Percentiles rank a stretch among this genome's conserved stretches.
Conservation (phyloP, 116 monocot species). For the Thalassia testudinum region DNA sequence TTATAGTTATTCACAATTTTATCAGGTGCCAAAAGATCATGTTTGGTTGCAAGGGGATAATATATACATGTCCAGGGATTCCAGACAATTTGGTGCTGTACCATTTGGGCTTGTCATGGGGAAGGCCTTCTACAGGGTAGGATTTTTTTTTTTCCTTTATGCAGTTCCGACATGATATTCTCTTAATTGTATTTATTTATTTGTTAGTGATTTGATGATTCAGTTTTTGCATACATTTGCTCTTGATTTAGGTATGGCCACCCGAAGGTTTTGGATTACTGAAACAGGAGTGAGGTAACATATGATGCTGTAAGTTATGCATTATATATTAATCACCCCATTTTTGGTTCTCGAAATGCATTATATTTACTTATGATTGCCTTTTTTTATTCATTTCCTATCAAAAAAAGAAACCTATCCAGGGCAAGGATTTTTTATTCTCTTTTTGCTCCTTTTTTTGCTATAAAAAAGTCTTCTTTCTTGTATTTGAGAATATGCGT, state of each 20-base stretch:
- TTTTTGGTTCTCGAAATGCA: no score
- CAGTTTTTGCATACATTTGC: neutral
- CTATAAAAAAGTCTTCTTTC: no score
- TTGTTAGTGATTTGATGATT: neutral
- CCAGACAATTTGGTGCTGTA: constrained; percentile 62
- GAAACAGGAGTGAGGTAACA: neutral
- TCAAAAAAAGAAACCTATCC: no score
- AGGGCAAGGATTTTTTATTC: no score
- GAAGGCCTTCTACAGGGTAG: constrained; percentile 62
- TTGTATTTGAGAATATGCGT: no score
- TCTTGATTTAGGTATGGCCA: constrained; percentile 17
- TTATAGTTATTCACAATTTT: neutral
- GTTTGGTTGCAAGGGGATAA: constrained; percentile 93
- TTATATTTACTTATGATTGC: no score
- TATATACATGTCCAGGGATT: constrained; percentile 64
- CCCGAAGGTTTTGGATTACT: constrained; percentile 15
- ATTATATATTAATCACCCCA: no score
- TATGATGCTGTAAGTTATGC: neutral
- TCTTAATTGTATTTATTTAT: neutral
- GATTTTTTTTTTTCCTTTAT: neutral
- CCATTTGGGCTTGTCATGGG: constrained; percentile 65
- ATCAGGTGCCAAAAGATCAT: constrained; percentile 79
- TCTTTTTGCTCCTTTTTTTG: no score
- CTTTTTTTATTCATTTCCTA: no score
- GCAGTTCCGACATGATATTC: neutral